Percentiles rank a stretch among this genome's conserved stretches.
Conservation (phyloP, 345 rosid species). For the Carallia pectinifolia region DNA sequence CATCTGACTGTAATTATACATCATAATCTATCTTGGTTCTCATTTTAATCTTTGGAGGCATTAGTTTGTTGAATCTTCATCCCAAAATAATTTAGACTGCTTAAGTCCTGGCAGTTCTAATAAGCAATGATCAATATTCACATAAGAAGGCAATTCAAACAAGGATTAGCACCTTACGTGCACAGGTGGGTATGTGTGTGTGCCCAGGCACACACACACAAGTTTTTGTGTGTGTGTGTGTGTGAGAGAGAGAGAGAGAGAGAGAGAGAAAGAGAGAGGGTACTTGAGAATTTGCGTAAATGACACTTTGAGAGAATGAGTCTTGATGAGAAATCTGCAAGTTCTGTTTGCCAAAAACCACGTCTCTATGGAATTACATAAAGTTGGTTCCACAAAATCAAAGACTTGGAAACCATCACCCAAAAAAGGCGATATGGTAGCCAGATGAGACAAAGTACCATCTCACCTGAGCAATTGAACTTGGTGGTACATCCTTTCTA, state of each 20-base stretch:
- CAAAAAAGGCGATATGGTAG: not conserved
- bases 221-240: not conserved
- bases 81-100: no score
- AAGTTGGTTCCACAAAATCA: not conserved
- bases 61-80: no score
- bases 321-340: slow-evolving; percentile 56
- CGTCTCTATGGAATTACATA: not conserved
- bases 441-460: not conserved
- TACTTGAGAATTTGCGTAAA: slow-evolving; percentile 39
- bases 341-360: slow-evolving; percentile 18
- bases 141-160: not conserved
- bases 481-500: slow-evolving; percentile 52
- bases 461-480: slow-evolving; percentile 56
- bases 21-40: no score
- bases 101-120: no score
- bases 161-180: not conserved
- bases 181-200: not conserved
- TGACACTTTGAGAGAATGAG: slow-evolving; percentile 33
- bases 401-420: not conserved
- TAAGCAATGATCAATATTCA: not conserved
- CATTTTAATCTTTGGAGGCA: no score
- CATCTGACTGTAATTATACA: no score
- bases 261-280: slow-evolving; percentile 26
- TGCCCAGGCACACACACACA: not conserved
- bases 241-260: slow-evolving; percentile 24